Evolutionary conservation across 2,329 filamentous ascomycete genomes (phyloP).

Genomic region (Ascochyta fabae): DNA sequence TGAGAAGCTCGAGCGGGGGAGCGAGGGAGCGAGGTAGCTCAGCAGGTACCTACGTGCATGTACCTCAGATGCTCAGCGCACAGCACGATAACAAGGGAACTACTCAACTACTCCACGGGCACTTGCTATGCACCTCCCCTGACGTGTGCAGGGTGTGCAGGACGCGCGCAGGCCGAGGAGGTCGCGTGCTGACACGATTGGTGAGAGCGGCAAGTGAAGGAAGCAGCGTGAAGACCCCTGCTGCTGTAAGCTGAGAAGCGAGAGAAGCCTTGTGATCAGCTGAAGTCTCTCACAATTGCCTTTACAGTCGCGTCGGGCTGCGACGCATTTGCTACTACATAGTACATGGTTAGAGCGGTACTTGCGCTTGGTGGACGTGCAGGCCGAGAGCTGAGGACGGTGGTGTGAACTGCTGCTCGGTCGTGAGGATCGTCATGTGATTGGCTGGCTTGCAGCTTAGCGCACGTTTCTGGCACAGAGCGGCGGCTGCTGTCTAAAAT

Average conservation of each 20-base stretch:
- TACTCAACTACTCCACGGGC: neutral
- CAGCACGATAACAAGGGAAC: slow-evolving; percentile 3
- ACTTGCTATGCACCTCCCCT: slow-evolving; percentile 11
- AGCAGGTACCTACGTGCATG: slow-evolving; percentile 10
- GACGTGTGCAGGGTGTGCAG: slow-evolving; percentile 14
- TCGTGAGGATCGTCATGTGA: slow-evolving; percentile 12
- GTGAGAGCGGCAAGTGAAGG: slow-evolving; percentile 12
- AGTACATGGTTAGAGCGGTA: slow-evolving; percentile 3
- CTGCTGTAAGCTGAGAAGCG: slow-evolving; percentile 14
- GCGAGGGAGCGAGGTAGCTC: slow-evolving; percentile 3
- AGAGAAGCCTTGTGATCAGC: slow-evolving; percentile 15
- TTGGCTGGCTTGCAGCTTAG: slow-evolving; percentile 20
- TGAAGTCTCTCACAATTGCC: slow-evolving; percentile 4
- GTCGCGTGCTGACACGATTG: slow-evolving; percentile 12
- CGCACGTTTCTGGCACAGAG: slow-evolving; percentile 11
- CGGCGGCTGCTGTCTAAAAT: slow-evolving; percentile 18
- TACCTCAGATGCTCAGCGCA: slow-evolving; percentile 9
- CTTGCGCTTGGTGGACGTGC: slow-evolving; percentile 2
- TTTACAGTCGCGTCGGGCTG: neutral
- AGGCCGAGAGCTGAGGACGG: slow-evolving; percentile 6
- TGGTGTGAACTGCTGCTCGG: slow-evolving; percentile 23
- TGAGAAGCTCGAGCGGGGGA: slow-evolving; percentile 8
- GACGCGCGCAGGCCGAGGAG: slow-evolving; percentile 5
- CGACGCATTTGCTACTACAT: neutral
- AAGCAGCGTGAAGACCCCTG: slow-evolving; percentile 10